phyloP scores from a whole-genome alignment of 805 yeast genomes.

The Candida morakotiae region DNA sequence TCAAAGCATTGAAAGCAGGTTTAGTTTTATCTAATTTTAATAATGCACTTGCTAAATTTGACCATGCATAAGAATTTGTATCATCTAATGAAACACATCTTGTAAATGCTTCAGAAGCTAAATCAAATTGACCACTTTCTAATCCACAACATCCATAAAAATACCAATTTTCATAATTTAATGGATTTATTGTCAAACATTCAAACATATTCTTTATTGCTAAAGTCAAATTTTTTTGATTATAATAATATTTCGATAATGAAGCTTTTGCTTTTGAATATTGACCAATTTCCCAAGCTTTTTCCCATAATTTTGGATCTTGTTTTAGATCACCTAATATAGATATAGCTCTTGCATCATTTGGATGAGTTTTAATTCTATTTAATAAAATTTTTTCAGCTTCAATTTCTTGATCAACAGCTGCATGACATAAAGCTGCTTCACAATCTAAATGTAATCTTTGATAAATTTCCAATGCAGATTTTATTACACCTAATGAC shows the following conservation, averaged over 20 bases:
- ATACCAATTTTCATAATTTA: slow-evolving; percentile 81
- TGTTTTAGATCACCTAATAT: slow-evolving; percentile 81
- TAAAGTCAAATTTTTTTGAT: slow-evolving; percentile 42
- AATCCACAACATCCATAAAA: slow-evolving; percentile 89
- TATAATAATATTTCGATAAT: slow-evolving; percentile 66
- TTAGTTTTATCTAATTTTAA: slow-evolving; percentile 57
- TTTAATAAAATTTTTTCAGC: slow-evolving; percentile 59
- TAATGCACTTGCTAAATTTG: slow-evolving; percentile 81
- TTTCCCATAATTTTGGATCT: slow-evolving; percentile 73
- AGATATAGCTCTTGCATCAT: slow-evolving; percentile 79
- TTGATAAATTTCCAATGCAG: slow-evolving; percentile 87
- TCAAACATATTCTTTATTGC: slow-evolving; percentile 72
- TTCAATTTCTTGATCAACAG: slow-evolving; percentile 66
- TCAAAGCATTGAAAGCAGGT: slow-evolving; percentile 83
- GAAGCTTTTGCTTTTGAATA: slow-evolving; percentile 86
- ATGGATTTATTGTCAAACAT: slow-evolving; percentile 67
- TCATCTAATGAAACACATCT: slow-evolving; percentile 86
- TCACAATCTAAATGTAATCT: slow-evolving; percentile 73
- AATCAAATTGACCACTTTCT: slow-evolving; percentile 62
- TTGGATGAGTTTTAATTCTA: slow-evolving; percentile 54
- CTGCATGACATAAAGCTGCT: slow-evolving; percentile 86
- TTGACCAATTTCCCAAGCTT: slow-evolving; percentile 82
- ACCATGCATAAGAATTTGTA: slow-evolving; percentile 80
- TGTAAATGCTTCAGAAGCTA: slow-evolving; percentile 89
- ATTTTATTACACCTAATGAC: slow-evolving; percentile 77